Evolutionary conservation across 768 basidiomycete genomes (phyloP).

Genomic region (Saitozyma podzolica): DNA sequence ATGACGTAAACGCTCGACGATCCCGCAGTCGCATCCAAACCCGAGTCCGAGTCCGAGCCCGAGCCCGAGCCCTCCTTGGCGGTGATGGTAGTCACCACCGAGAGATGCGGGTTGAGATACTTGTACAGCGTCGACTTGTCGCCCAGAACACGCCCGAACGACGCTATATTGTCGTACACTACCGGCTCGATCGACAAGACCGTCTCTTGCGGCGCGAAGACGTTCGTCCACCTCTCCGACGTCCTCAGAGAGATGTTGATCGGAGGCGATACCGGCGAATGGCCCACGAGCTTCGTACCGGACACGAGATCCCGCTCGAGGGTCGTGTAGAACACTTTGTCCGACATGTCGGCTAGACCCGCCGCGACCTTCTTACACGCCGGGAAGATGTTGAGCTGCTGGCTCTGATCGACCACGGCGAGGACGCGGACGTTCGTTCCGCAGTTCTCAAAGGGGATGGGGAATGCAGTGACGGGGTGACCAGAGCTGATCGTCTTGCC

Average conservation of each 20-base stretch:
- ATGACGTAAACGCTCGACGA: constrained; percentile 63
- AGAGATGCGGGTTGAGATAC: constrained; percentile 81
- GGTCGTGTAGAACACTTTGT: constrained; percentile 36
- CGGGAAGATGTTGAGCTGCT: constrained; percentile 50
- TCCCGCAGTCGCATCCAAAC: neutral
- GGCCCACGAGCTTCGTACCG: constrained; percentile 22
- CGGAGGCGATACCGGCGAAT: constrained; percentile 9
- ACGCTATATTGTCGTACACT: constrained; percentile 61
- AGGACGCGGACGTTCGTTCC: constrained; percentile 37
- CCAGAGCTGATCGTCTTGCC: constrained; percentile 43
- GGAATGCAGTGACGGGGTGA: constrained; percentile 29
- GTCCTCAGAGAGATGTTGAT: constrained; percentile 56
- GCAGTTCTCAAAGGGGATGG: constrained; percentile 45
- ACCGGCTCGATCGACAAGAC: constrained; percentile 61
- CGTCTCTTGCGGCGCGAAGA: constrained; percentile 61
- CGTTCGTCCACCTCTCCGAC: constrained; percentile 68
- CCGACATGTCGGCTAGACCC: constrained; percentile 24
- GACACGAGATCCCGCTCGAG: constrained; percentile 5
- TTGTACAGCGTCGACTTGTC: constrained; percentile 90
- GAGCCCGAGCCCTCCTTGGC: constrained; percentile 56
- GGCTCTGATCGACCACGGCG: constrained; percentile 33
- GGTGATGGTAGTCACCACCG: constrained; percentile 64
- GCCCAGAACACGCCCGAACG: constrained; percentile 78
- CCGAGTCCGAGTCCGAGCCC: constrained; percentile 55
- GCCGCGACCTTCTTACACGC: constrained; percentile 45